phyloP scores from a whole-genome alignment of 108 stramenopile genomes.

The Nitzschia putrida region DNA sequence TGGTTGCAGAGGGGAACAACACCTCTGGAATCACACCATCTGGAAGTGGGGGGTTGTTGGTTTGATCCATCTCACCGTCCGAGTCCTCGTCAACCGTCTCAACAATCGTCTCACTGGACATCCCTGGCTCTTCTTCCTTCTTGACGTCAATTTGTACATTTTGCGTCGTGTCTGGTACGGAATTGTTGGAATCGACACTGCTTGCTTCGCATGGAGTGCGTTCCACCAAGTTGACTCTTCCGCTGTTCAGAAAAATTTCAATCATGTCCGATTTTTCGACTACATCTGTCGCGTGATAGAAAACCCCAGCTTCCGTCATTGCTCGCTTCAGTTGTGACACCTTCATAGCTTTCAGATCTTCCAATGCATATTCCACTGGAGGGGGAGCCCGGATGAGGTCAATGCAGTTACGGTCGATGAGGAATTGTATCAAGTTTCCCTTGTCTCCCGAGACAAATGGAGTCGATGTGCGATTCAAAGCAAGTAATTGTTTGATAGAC shows the following conservation, averaged over 20 bases:
- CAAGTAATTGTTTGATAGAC: slow-evolving; percentile 44
- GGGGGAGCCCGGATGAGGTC: slow-evolving; percentile 59
- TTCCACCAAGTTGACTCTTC: slow-evolving; percentile 40
- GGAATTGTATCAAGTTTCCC: slow-evolving; percentile 46
- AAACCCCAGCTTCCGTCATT: slow-evolving; percentile 68
- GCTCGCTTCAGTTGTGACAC: slow-evolving; percentile 41
- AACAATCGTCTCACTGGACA: background rate
- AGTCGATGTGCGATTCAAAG: slow-evolving; percentile 21
- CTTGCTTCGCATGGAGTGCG: background rate
- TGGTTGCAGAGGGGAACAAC: slow-evolving; percentile 8
- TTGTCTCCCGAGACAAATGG: slow-evolving; percentile 36
- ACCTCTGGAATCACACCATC: background rate
- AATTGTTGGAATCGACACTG: background rate
- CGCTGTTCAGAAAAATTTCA: slow-evolving; percentile 55
- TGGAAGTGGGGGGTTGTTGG: background rate
- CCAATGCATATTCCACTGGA: slow-evolving; percentile 49
- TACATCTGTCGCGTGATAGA: slow-evolving; percentile 57
- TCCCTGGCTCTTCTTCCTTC: too few species aligned
- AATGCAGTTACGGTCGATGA: slow-evolving; percentile 41
- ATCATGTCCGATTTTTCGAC: slow-evolving; percentile 77
- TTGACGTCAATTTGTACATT: too few species aligned
- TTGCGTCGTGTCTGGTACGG: too few species aligned
- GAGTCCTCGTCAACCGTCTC: slow-evolving; percentile 31
- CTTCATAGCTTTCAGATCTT: slow-evolving; percentile 38
- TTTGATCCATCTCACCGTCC: slow-evolving; percentile 16